Evolutionary conservation across 2,329 filamentous ascomycete genomes (phyloP).

Genomic region (Blastomyces emzantsi): DNA sequence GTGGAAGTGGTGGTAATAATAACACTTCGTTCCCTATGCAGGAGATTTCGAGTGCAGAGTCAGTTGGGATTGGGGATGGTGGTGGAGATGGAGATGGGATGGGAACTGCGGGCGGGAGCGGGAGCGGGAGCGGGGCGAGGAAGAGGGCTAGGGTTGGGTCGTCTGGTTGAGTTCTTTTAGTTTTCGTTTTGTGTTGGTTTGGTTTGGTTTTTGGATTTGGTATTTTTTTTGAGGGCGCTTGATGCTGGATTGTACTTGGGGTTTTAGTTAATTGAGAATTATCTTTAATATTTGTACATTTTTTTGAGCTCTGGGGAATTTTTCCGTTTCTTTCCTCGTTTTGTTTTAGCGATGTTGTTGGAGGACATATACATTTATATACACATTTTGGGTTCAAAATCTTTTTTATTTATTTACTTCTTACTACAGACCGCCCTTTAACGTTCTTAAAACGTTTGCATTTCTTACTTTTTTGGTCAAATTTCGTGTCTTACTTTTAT

Average conservation of each 20-base stretch:
- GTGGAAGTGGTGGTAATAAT: background rate
- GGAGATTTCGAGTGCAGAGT: background rate
- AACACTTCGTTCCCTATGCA: background rate
- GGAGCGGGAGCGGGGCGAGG: background rate
- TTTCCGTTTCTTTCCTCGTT: no score
- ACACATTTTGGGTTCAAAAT: no score
- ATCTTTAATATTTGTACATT: no score
- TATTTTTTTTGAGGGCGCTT: background rate
- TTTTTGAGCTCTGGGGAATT: no score
- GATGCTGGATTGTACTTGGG: background rate
- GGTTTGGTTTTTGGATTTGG: background rate
- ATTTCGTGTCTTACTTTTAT: background rate
- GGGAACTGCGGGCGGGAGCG: background rate
- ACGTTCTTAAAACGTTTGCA: background rate
- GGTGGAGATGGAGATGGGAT: background rate
- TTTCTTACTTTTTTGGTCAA: background rate
- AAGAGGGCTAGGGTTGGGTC: constrained; percentile 6
- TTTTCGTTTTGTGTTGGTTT: background rate
- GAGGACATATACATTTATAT: no score
- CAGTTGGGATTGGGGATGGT: background rate
- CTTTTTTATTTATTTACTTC: no score
- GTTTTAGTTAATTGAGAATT: no score
- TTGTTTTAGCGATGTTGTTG: no score
- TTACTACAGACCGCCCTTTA: no score
- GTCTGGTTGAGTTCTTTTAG: background rate